phyloP scores from a whole-genome alignment of 805 yeast species.

The Barnettozyma pratensis region DNA sequence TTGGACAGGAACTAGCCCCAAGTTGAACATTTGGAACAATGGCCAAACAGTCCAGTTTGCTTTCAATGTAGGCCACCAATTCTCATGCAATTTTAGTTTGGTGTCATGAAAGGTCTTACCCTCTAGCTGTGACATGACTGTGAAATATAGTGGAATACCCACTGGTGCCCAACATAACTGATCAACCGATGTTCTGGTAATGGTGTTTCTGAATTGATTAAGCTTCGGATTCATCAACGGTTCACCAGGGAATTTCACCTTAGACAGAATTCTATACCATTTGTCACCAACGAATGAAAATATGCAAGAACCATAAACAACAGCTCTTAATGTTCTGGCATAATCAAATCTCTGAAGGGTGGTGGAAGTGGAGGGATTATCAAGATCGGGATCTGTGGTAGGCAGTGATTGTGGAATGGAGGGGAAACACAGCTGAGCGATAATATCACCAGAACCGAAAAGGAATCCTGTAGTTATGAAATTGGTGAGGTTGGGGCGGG shows the following conservation, averaged over 20 bases:
- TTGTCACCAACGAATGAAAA: constrained; percentile 72
- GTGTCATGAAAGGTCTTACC: constrained; percentile 38
- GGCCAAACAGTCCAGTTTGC: constrained; percentile 94
- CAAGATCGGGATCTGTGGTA: neutral
- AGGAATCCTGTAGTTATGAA: constrained; percentile 51
- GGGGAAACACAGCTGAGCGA: constrained; percentile 57
- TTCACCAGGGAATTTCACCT: constrained; percentile 33
- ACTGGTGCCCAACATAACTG: constrained; percentile 77
- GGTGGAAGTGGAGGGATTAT: neutral
- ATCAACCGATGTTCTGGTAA: constrained; percentile 57
- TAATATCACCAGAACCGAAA: constrained; percentile 70
- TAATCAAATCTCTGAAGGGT: constrained; percentile 36
- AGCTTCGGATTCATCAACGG: constrained; percentile 12
- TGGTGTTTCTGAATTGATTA: constrained; percentile 30
- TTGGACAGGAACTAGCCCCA: constrained; percentile 68
- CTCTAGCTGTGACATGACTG: constrained; percentile 65
- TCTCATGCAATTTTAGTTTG: constrained; percentile 37
- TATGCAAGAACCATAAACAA: constrained; percentile 62
- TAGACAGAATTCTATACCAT: constrained; percentile 58
- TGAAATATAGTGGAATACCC: constrained; percentile 66
- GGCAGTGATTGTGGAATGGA: constrained; percentile 7
- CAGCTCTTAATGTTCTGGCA: constrained; percentile 56
- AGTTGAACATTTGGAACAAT: constrained; percentile 71
- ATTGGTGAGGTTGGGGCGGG: constrained; percentile 49
- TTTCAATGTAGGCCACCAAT: constrained; percentile 62